Evolutionary conservation across 768 basidiomycete species (phyloP).

Genomic region (Kwoniella newhampshirensis): DNA sequence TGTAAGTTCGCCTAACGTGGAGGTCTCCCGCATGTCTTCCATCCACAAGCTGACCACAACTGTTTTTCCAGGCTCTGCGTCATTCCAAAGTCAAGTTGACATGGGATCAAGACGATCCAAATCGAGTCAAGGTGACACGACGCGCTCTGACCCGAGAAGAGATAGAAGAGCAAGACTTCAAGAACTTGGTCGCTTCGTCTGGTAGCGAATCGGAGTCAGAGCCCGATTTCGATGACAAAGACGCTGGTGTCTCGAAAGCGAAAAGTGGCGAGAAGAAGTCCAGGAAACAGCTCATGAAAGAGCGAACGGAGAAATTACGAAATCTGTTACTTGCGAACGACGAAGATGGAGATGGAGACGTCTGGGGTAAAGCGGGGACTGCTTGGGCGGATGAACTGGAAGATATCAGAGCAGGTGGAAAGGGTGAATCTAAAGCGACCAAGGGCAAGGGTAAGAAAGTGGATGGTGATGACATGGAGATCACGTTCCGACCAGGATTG

Average conservation of each 20-base stretch:
- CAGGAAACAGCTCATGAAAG: slow-evolving; percentile 55
- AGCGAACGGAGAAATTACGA: slow-evolving; percentile 70
- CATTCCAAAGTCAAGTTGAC: slow-evolving; percentile 97
- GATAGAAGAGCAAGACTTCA: slow-evolving; percentile 88
- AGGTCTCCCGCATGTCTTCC: background rate
- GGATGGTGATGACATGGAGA: slow-evolving; percentile 75
- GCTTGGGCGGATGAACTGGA: slow-evolving; percentile 28
- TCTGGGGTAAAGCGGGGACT: slow-evolving; percentile 67
- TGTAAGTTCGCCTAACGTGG: slow-evolving; percentile 58
- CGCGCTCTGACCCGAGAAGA: slow-evolving; percentile 76
- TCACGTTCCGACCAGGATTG: slow-evolving; percentile 88
- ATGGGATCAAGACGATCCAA: slow-evolving; percentile 96
- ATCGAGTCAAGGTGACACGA: slow-evolving; percentile 75
- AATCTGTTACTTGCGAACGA: slow-evolving; percentile 68
- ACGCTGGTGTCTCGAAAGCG: slow-evolving; percentile 35
- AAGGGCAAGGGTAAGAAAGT: slow-evolving; percentile 17
- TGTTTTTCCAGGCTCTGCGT: slow-evolving; percentile 73
- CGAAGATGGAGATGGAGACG: slow-evolving; percentile 67
- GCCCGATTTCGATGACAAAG: slow-evolving; percentile 55
- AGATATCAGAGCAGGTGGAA: slow-evolving; percentile 11
- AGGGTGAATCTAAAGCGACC: slow-evolving; percentile 11
- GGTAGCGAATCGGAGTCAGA: slow-evolving; percentile 56
- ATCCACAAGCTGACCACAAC: slow-evolving; percentile 9
- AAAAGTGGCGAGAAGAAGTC: slow-evolving; percentile 44
- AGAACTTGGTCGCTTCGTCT: slow-evolving; percentile 70